phyloP scores from a whole-genome alignment of 2,329 filamentous ascomycete genomes.

The Dactylonectria estremocensis region DNA sequence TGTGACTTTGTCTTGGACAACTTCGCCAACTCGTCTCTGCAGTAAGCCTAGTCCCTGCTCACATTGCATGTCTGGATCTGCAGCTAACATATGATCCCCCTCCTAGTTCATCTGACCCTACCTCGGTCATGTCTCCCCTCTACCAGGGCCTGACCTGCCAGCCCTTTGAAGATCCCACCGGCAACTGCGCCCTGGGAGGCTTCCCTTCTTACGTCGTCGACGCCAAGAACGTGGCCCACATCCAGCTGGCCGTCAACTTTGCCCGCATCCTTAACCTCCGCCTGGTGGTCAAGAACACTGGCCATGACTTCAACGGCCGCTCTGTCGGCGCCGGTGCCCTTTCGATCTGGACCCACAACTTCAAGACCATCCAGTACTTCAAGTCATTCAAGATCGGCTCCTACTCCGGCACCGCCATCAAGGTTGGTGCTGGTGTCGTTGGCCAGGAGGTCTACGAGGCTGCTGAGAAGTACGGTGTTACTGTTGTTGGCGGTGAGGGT shows the following conservation, averaged over 20 bases:
- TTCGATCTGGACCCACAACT: constrained; percentile 70
- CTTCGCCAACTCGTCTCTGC: constrained; percentile 47
- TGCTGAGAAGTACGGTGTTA: constrained; percentile 62
- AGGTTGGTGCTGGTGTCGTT: constrained; percentile 69
- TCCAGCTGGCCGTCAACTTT: constrained; percentile 64
- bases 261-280: constrained; percentile 61
- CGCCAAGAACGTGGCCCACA: constrained; percentile 58
- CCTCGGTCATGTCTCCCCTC: constrained; percentile 59
- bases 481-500: constrained; percentile 69
- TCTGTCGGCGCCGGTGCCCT: constrained; percentile 70
- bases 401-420: constrained; percentile 66
- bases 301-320: constrained; percentile 68
- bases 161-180: constrained; percentile 40
- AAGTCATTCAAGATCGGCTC: constrained; percentile 34
- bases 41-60: constrained; percentile 29
- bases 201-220: constrained; percentile 61
- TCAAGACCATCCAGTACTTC: constrained; percentile 59
- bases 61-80: background rate
- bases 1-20: constrained; percentile 48
- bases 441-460: constrained; percentile 67
- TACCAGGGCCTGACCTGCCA: constrained; percentile 58
- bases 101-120: constrained; percentile 54
- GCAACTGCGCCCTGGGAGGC: constrained; percentile 57
- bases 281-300: constrained; percentile 64
- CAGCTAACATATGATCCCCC: constrained; percentile 5